phyloP scores from a whole-genome alignment of 1,284 basidiomycete genomes.

The Megacollybia platyphylla region DNA sequence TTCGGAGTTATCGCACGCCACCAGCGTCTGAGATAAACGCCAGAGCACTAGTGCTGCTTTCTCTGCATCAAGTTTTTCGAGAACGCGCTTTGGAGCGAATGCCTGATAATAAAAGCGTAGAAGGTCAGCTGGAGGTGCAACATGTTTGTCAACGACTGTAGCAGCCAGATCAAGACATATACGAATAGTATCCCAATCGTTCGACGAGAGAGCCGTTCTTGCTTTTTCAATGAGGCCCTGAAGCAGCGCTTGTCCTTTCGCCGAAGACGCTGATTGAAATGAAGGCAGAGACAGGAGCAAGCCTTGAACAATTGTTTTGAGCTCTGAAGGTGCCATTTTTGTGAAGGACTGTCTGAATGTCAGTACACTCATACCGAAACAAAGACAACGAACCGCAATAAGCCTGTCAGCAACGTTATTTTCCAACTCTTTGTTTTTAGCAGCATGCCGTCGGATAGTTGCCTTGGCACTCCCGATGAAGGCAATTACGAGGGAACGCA shows the following conservation, averaged over 20 bases:
- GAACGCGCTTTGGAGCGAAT: conserved; percentile 30
- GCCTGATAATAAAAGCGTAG: conserved; percentile 38
- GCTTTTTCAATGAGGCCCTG: conserved; percentile 29
- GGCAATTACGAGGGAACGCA: conserved; percentile 43
- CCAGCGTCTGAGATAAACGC: conserved; percentile 24
- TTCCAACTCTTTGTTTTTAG: conserved; percentile 33
- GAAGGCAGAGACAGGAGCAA: conserved; percentile 37
- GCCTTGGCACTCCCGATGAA: conserved; percentile 45
- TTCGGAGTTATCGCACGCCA: conserved; percentile 15
- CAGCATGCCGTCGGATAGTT: conserved; percentile 26
- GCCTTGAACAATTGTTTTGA: conserved; percentile 36
- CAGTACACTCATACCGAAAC: too few species aligned
- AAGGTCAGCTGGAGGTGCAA: conserved; percentile 29
- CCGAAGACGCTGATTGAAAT: conserved; percentile 20
- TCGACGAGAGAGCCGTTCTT: conserved; percentile 20
- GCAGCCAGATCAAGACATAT: conserved; percentile 35
- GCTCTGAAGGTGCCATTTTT: conserved; percentile 26
- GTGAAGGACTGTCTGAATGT: conserved; percentile 29
- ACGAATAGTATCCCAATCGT: conserved; percentile 24
- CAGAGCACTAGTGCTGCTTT: conserved; percentile 31
- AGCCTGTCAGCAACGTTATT: conserved; percentile 33
- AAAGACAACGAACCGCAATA: conserved; percentile 25
- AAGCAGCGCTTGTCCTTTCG: conserved; percentile 30
- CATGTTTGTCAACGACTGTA: conserved; percentile 26
- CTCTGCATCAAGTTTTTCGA: conserved; percentile 28